Evolutionary conservation across 257 asterid genomes (phyloP).

Genomic region (Nicotiana paniculata): DNA sequence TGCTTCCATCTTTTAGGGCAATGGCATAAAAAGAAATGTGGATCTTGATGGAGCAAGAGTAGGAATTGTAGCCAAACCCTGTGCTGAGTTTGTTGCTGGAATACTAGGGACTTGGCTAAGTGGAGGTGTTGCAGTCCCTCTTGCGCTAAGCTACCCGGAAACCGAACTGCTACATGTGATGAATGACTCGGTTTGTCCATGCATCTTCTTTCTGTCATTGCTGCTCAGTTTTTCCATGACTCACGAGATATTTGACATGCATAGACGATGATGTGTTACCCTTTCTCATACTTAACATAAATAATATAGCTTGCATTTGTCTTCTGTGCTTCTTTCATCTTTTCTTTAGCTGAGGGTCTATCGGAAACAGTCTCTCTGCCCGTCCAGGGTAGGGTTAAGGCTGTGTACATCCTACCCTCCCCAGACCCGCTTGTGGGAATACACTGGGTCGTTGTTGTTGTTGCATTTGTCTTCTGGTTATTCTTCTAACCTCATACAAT

Average conservation of each 20-base stretch:
- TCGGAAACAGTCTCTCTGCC: too few species aligned
- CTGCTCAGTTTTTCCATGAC: background rate
- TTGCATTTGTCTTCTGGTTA: background rate
- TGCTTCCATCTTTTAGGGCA: constrained; percentile 32
- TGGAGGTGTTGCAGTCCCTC: constrained; percentile 96
- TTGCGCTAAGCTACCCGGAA: constrained; percentile 97
- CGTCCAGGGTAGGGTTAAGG: too few species aligned
- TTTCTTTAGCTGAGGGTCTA: too few species aligned
- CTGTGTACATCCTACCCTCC: too few species aligned
- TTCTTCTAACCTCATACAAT: background rate
- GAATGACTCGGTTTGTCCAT: constrained; percentile 70
- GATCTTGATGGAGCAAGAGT: constrained; percentile 59
- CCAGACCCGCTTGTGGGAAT: too few species aligned
- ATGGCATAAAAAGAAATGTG: constrained; percentile 25
- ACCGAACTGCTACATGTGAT: constrained; percentile 84
- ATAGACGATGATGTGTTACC: background rate
- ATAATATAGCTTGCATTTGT: background rate
- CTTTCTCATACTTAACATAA: background rate
- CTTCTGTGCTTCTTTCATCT: background rate
- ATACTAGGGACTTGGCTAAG: constrained; percentile 84
- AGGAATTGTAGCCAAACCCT: constrained; percentile 89
- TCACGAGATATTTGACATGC: background rate
- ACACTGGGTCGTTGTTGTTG: too few species aligned
- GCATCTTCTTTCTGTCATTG: background rate
- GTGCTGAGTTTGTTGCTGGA: constrained; percentile 88